Evolutionary conservation across 176 grass and related monocot genomes (phyloP).

Genomic region (Neostapfia colusana): DNA sequence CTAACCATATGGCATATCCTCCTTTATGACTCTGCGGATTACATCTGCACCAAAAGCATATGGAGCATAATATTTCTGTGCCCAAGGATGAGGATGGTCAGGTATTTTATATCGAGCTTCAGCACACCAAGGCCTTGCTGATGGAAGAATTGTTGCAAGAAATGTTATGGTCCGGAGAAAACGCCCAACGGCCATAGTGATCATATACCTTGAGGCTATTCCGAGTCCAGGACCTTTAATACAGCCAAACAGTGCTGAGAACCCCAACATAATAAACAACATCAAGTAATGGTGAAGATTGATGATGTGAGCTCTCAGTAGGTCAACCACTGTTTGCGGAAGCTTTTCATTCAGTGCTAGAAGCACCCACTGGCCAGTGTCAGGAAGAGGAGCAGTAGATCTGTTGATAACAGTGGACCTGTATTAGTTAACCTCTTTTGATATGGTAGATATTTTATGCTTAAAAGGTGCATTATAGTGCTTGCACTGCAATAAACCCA

Average conservation of each 20-base stretch:
- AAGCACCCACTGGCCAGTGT: constrained; percentile 90
- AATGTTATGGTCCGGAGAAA: constrained; percentile 77
- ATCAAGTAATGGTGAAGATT: constrained; percentile 88
- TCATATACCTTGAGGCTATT: constrained; percentile 77
- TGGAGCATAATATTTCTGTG: constrained; percentile 80
- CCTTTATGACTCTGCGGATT: constrained; percentile 60
- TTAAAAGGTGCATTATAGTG: not conserved
- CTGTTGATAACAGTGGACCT: constrained; percentile 34
- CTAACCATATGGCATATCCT: constrained; percentile 81
- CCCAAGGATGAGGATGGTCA: constrained; percentile 80
- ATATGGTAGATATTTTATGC: not conserved
- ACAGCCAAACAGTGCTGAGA: constrained; percentile 79
- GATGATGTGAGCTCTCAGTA: constrained; percentile 73
- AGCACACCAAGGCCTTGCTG: constrained; percentile 79
- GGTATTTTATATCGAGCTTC: constrained; percentile 66
- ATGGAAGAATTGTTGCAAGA: constrained; percentile 82
- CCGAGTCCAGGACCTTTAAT: constrained; percentile 87
- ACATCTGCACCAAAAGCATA: constrained; percentile 71
- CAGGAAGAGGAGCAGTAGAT: constrained; percentile 69
- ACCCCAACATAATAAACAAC: constrained; percentile 87
- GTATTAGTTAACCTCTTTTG: constrained; percentile 13
- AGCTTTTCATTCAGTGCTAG: constrained; percentile 79
- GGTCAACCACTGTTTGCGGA: constrained; percentile 53
- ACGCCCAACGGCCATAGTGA: constrained; percentile 80
- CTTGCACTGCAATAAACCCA: not conserved